phyloP scores from a whole-genome alignment of 2,329 filamentous ascomycete genomes.

The Nemania sp. region DNA sequence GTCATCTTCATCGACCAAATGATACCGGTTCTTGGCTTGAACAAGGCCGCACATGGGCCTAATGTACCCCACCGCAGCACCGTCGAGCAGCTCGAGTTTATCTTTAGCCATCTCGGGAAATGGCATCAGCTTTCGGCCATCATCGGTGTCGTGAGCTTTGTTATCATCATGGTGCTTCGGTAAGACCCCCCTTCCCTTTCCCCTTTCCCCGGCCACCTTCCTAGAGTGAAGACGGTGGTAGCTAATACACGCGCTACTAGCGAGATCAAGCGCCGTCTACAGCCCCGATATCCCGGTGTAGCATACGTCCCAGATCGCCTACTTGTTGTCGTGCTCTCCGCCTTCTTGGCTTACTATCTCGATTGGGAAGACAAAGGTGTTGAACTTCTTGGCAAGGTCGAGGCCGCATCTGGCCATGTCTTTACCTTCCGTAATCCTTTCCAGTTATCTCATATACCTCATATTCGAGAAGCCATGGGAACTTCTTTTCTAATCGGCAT shows the following conservation, averaged over 20 bases:
- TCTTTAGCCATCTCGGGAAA: conserved; percentile 73
- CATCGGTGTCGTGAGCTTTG: conserved; percentile 83
- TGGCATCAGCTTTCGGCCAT: conserved; percentile 80
- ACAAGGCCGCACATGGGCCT: conserved; percentile 70
- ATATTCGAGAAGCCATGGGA: conserved; percentile 87
- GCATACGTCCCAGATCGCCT: conserved; percentile 95
- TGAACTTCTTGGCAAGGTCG: conserved; percentile 83
- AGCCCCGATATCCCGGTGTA: conserved; percentile 81
- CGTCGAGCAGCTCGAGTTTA: conserved; percentile 85
- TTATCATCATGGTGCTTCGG: conserved; percentile 91
- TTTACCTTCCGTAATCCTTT: conserved; percentile 93
- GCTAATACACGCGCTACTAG: conserved; percentile 57
- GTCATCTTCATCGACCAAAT: conserved; percentile 96
- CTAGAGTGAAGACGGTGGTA: neutral
- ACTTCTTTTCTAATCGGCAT: conserved; percentile 94
- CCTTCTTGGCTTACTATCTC: conserved; percentile 80
- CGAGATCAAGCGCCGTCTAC: conserved; percentile 82
- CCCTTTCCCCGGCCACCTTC: neutral
- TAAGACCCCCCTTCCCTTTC: conserved; percentile 61
- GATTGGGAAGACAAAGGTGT: conserved; percentile 85
- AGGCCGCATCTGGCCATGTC: conserved; percentile 75
- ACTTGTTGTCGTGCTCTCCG: conserved; percentile 85
- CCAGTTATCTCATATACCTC: conserved; percentile 77
- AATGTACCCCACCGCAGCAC: conserved; percentile 86
- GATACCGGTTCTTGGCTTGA: conserved; percentile 88